Conservation (phyloP, 2,329 filamentous ascomycete genomes). For the Colletotrichum sp. region DNA sequence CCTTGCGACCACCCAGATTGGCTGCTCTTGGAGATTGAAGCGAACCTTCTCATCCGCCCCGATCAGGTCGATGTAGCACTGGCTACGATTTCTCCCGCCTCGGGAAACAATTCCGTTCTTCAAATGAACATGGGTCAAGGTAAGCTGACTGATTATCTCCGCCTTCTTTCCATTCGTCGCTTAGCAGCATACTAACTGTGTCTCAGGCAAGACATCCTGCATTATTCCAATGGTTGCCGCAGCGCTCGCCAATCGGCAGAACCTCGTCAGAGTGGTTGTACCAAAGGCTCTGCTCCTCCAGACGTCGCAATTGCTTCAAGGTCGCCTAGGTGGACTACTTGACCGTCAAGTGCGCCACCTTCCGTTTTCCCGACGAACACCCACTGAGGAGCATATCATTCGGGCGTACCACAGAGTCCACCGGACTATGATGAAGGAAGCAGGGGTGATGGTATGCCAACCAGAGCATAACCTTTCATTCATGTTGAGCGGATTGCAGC, state of each 20-base stretch:
- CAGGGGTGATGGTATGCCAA: constrained; percentile 62
- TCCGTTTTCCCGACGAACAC: constrained; percentile 60
- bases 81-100: constrained; percentile 61
- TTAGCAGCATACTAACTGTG: background rate
- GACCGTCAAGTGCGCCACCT: constrained; percentile 59
- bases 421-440: constrained; percentile 40
- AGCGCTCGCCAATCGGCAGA: constrained; percentile 46
- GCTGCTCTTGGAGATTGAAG: constrained; percentile 71
- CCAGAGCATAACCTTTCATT: constrained; percentile 72
- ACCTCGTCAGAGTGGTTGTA: constrained; percentile 59
- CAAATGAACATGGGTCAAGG: constrained; percentile 74
- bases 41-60: constrained; percentile 64
- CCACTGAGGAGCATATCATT: constrained; percentile 34
- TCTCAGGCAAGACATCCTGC: constrained; percentile 62
- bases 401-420: constrained; percentile 43
- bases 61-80: constrained; percentile 67
- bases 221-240: constrained; percentile 59
- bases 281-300: constrained; percentile 62
- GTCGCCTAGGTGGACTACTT: constrained; percentile 59
- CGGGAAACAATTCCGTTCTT: constrained; percentile 60
- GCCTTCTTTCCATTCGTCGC: background rate
- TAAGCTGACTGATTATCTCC: constrained; percentile 25
- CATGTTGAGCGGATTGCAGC: constrained; percentile 65
- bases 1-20: constrained; percentile 63
- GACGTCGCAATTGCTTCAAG: constrained; percentile 61